Evolutionary conservation across 345 rosid species (phyloP), one percentile per base, ranked within the genome.

Genomic region (Anacardium occidentale): DNA sequence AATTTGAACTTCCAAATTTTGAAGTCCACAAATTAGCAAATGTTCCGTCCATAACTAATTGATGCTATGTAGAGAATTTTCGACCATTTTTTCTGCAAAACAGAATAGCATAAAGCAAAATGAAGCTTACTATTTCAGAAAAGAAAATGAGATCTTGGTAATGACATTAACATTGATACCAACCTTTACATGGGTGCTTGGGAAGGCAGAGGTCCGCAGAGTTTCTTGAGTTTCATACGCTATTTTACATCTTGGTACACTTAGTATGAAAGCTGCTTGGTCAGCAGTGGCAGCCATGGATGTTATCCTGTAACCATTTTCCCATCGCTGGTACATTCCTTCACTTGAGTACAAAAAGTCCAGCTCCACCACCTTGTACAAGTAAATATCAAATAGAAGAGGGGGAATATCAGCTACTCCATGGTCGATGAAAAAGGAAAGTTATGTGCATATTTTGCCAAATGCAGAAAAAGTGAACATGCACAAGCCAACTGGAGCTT

Each of bases 131-230:
- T 64, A 21, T 20, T 17, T n/a, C 1, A 0, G 61, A n/a, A 11
- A 26, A 37, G 14, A 29, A 25, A 73, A 29, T 8, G 21, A 68
- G 42, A 26, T 20, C 53, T 11, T 40, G 13, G 24, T 32, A 22
- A 75, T 57, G 32, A 40, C 37, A n/a, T 7, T 18, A 11, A 42
- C 29, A 52, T 68, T 44, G 12, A 58, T 66, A 66, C 69, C 51
- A 64, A 94, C 98, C 97, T 91, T 94, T 68, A 90, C 93, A 86
- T 92, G 98, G 80, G 92, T 86, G 79, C 97, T 94, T 8, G 98
- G 98, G 73, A 94, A 94, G 78, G 95, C 95, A 72, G 97, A 87
- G 74, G 98, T 94, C 5, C 98, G 89, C 40, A 92, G 89, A 63
- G 97, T 94, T 85, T 94, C 97, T 78, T 94, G 98, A 63, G 98